phyloP scores from a whole-genome alignment of 345 rosid species.

The Eucalyptus virginea region DNA sequence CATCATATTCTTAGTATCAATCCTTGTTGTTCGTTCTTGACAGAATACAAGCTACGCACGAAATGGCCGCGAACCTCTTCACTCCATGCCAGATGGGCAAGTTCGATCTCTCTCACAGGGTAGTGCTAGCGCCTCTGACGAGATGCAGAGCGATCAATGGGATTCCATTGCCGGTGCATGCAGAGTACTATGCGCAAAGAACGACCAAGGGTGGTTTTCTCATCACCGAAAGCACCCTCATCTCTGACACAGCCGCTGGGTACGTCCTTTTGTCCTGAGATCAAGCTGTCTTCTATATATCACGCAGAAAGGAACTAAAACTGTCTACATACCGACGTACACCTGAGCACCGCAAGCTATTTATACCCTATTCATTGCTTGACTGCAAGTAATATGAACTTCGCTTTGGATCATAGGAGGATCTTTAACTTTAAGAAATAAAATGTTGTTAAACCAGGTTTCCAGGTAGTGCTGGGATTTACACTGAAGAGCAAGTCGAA shows the following conservation, averaged over 20 bases:
- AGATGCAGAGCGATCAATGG: conserved; percentile 79
- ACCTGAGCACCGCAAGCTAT: background rate
- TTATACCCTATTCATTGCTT: background rate
- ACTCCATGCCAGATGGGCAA: conserved; percentile 58
- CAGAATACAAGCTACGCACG: background rate
- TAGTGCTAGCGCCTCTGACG: conserved; percentile 87
- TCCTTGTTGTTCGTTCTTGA: background rate
- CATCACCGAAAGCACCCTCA: conserved; percentile 66
- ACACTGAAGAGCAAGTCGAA: conserved; percentile 59
- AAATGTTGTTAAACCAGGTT: conserved; percentile 29
- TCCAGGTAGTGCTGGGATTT: conserved; percentile 84
- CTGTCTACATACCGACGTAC: background rate
- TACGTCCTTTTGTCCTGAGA: background rate
- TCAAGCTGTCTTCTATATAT: background rate
- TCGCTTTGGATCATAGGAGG: background rate
- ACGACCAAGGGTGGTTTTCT: conserved; percentile 74
- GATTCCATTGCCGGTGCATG: conserved; percentile 50
- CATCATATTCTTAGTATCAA: background rate
- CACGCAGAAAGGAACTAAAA: background rate
- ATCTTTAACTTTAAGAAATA: background rate
- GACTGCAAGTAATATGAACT: background rate
- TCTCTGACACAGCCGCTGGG: conserved; percentile 54
- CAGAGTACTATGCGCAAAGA: conserved; percentile 75
- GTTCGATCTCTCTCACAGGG: conserved; percentile 69
- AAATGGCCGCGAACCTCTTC: conserved; percentile 20